Percentiles rank a stretch among this genome's conserved stretches.
Conservation (phyloP, 2,329 filamentous ascomycete species). For the Pestalotiopsis sp. region DNA sequence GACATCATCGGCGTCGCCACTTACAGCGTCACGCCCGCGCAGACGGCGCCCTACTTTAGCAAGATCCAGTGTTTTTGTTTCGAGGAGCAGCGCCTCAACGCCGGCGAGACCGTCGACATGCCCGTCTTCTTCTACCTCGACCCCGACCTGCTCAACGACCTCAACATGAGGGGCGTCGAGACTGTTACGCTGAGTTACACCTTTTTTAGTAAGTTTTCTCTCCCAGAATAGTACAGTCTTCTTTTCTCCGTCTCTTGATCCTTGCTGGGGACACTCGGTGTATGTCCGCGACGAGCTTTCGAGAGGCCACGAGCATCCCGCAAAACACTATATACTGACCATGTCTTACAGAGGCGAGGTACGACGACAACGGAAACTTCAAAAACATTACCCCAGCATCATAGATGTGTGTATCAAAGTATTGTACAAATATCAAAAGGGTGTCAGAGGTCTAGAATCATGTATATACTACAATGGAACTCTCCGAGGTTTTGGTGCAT, state of each 20-base stretch:
- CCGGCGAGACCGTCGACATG: conserved; percentile 98
- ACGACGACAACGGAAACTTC: conserved; percentile 78
- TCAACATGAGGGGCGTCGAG: conserved; percentile 91
- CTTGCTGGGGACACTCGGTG: neutral
- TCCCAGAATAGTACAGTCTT: too few species aligned
- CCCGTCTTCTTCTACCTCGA: conserved; percentile 99
- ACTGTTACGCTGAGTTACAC: conserved; percentile 97
- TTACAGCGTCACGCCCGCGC: conserved; percentile 93
- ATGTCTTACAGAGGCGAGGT: conserved; percentile 69
- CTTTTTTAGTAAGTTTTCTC: conserved; percentile 83
- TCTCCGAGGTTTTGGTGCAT: neutral
- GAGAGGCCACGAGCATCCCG: too few species aligned
- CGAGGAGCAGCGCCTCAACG: conserved; percentile 91
- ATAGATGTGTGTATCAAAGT: neutral
- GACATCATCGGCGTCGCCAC: conserved; percentile 99
- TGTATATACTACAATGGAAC: neutral
- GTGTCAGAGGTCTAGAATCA: rapidly evolving
- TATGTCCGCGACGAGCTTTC: neutral
- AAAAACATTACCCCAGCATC: conserved; percentile 27
- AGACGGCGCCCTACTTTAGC: conserved; percentile 96
- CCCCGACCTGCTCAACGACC: conserved; percentile 88
- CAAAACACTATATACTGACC: neutral
- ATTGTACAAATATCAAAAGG: neutral
- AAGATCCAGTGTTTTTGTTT: conserved; percentile 99
- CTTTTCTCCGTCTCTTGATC: neutral